Evolutionary conservation across 2,329 filamentous ascomycete species (phyloP).

Genomic region (Fusarium brevicatenulatum): DNA sequence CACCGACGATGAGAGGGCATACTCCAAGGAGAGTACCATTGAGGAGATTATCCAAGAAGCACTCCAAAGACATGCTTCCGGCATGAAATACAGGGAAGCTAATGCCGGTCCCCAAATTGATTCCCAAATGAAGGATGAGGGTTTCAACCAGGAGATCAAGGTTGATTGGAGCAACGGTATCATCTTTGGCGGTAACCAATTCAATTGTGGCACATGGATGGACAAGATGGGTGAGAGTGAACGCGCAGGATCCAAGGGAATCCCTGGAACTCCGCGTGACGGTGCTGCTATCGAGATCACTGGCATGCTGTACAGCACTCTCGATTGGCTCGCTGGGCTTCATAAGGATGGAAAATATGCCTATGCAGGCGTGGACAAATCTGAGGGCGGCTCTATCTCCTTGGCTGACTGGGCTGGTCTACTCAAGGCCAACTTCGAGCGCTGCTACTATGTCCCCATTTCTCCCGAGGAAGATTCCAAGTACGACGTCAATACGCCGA

Average conservation of each 20-base stretch:
- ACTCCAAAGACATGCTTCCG: slow-evolving; percentile 88
- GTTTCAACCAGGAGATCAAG: slow-evolving; percentile 90
- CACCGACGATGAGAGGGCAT: slow-evolving; percentile 82
- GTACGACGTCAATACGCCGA: slow-evolving; percentile 81
- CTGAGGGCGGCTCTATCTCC: slow-evolving; percentile 69
- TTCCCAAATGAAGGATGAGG: slow-evolving; percentile 89
- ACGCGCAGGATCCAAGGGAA: slow-evolving; percentile 88
- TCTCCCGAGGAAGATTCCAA: slow-evolving; percentile 74
- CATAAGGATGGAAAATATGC: slow-evolving; percentile 75
- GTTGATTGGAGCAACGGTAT: slow-evolving; percentile 92
- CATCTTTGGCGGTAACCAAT: slow-evolving; percentile 92
- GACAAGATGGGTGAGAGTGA: slow-evolving; percentile 99
- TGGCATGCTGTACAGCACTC: slow-evolving; percentile 88
- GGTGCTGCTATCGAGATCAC: slow-evolving; percentile 96
- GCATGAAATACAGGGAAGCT: slow-evolving; percentile 92
- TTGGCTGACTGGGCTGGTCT: slow-evolving; percentile 82
- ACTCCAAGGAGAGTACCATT: slow-evolving; percentile 84
- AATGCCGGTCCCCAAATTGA: slow-evolving; percentile 92
- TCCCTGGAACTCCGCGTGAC: slow-evolving; percentile 96
- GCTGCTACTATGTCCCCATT: slow-evolving; percentile 86
- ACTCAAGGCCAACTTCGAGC: slow-evolving; percentile 89
- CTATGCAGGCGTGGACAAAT: slow-evolving; percentile 76
- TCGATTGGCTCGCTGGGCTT: slow-evolving; percentile 81
- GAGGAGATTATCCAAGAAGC: slow-evolving; percentile 93
- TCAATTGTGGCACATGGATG: slow-evolving; percentile 99